phyloP scores from a whole-genome alignment of 2,329 filamentous ascomycete genomes.

The Cercospora sp. region DNA sequence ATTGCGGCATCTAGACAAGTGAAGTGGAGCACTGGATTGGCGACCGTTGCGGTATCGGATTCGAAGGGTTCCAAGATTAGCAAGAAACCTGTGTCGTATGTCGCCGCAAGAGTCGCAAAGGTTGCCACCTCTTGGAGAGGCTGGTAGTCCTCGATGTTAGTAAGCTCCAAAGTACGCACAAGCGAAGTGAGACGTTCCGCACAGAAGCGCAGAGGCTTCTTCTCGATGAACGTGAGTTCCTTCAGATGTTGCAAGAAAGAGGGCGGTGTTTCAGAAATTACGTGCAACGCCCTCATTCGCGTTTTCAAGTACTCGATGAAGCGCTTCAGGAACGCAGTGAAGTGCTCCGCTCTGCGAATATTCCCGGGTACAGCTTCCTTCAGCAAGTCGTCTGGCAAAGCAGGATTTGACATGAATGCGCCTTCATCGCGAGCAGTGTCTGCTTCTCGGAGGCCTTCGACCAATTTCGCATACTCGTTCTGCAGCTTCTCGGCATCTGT shows the following conservation, averaged over 20 bases:
- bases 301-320: constrained; percentile 97
- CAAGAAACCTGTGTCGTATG: constrained; percentile 94
- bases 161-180: constrained; percentile 90
- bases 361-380: constrained; percentile 97
- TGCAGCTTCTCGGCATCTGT: constrained; percentile 93
- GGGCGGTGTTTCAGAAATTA: constrained; percentile 93
- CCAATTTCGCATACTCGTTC: constrained; percentile 91
- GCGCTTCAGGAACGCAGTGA: constrained; percentile 88
- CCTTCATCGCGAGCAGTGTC: constrained; percentile 91
- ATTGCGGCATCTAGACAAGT: constrained; percentile 96
- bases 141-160: constrained; percentile 97
- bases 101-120: constrained; percentile 92
- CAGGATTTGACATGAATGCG: constrained; percentile 96
- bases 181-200: constrained; percentile 92
- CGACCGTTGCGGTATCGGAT: constrained; percentile 90
- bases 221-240: constrained; percentile 96
- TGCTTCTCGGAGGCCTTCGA: constrained; percentile 83
- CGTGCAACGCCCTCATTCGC: constrained; percentile 95
- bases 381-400: constrained; percentile 86
- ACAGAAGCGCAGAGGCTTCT: constrained; percentile 91
- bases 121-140: constrained; percentile 96
- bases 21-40: constrained; percentile 95
- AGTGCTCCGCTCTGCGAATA: constrained; percentile 92
- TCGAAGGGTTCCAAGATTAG: constrained; percentile 97
- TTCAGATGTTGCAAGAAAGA: constrained; percentile 92